A percentile compares a stretch with the other conserved stretches of the same genome.
Evolutionary conservation across 169 alveolate genomes (phyloP).

Genomic region (Plasmodium adleri): DNA sequence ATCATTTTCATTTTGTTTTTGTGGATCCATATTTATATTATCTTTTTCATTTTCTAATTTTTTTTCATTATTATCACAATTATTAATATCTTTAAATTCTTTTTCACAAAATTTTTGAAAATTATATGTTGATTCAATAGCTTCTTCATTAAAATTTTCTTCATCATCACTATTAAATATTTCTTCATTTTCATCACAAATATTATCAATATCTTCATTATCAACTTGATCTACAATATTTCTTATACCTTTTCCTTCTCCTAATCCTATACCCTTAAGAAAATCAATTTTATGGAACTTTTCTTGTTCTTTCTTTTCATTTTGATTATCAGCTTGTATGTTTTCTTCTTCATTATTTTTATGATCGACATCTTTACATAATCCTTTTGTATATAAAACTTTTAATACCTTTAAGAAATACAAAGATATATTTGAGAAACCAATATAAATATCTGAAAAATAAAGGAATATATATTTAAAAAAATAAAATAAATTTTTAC

Average conservation of each 20-base stretch:
- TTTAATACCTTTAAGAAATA: conserved; percentile 67
- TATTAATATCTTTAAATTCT: conserved; percentile 79
- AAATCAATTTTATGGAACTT: conserved; percentile 80
- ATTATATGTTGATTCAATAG: conserved; percentile 83
- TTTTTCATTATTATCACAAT: conserved; percentile 82
- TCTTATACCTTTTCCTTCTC: conserved; percentile 83
- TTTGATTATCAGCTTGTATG: conserved; percentile 43
- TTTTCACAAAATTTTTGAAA: conserved; percentile 84
- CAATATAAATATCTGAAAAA: conserved; percentile 43
- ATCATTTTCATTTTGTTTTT: conserved; percentile 54
- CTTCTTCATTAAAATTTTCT: conserved; percentile 81
- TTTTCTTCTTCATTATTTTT: conserved; percentile 80
- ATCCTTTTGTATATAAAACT: conserved; percentile 75
- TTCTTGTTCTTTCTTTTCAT: conserved; percentile 81
- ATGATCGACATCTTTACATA: conserved; percentile 76
- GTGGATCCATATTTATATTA: conserved; percentile 76
- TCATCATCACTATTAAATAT: conserved; percentile 78
- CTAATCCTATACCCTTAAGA: conserved; percentile 83
- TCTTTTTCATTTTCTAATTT: conserved; percentile 79
- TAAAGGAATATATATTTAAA: conserved; percentile 37
- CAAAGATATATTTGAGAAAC: conserved; percentile 68
- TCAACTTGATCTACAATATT: conserved; percentile 84
- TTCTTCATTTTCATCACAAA: conserved; percentile 80
- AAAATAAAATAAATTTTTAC: conserved; percentile 59
- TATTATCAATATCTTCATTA: conserved; percentile 81